phyloP scores from a whole-genome alignment of 2,329 filamentous ascomycete genomes.

The Nemania sp. region DNA sequence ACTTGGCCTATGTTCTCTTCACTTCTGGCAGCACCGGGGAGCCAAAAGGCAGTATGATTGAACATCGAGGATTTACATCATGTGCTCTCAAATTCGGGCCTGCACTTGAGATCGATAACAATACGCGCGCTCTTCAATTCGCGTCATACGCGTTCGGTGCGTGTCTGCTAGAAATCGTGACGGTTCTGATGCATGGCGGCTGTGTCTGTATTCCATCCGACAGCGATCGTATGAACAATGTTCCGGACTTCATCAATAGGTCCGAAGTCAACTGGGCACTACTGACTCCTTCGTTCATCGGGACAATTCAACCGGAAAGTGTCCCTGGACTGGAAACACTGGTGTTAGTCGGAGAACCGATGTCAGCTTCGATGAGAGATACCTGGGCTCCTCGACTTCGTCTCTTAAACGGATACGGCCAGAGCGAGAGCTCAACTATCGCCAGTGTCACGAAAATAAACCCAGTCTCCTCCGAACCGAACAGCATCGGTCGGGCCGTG shows the following conservation, averaged over 20 bases:
- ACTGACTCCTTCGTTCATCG: slow-evolving; percentile 13
- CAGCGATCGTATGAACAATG: slow-evolving; percentile 14
- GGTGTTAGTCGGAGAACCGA: slow-evolving; percentile 12
- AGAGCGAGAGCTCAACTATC: slow-evolving; percentile 8
- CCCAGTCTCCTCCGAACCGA: neutral
- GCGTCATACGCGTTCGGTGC: slow-evolving; percentile 14
- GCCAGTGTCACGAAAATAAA: slow-evolving; percentile 1
- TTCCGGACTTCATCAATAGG: slow-evolving; percentile 8
- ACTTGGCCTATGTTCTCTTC: slow-evolving; percentile 11
- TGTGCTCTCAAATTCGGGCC: slow-evolving; percentile 4
- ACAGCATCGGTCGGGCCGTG: slow-evolving; percentile 8
- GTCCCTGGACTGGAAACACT: slow-evolving; percentile 13
- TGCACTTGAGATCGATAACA: neutral
- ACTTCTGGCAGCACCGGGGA: slow-evolving; percentile 13
- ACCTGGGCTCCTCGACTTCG: slow-evolving; percentile 7
- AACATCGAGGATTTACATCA: slow-evolving; percentile 6
- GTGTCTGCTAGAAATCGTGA: slow-evolving; percentile 9
- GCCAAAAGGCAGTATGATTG: slow-evolving; percentile 14
- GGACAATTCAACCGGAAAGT: slow-evolving; percentile 2
- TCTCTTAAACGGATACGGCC: slow-evolving; percentile 17
- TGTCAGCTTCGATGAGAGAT: slow-evolving; percentile 4
- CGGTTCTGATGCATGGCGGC: slow-evolving; percentile 10
- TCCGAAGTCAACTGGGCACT: slow-evolving; percentile 11
- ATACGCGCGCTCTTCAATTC: slow-evolving; percentile 14
- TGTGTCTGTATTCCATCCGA: slow-evolving; percentile 19